A percentile compares a stretch with the other conserved stretches of the same genome.
Evolutionary conservation across 164 flowering plant genomes (phyloP).

Genomic region (Magnolia changhungtana): DNA sequence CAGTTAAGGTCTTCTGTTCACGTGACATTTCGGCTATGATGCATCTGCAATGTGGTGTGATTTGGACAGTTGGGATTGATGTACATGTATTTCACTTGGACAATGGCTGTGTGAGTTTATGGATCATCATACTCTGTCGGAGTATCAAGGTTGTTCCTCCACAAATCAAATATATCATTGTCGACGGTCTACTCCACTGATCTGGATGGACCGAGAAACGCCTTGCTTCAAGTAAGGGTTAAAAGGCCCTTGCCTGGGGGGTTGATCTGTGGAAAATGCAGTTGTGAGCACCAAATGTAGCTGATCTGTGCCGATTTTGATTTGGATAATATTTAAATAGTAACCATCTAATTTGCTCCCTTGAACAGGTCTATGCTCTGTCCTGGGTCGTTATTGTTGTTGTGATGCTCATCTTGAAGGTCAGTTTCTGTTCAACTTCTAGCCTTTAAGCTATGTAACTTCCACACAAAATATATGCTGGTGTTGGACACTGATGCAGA

Average conservation of each 20-base stretch:
- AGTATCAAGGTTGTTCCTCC: too few relatives aligned
- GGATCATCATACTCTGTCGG: not conserved
- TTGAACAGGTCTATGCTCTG: slow-evolving; percentile 74
- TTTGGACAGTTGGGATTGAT: not conserved
- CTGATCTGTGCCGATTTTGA: not conserved
- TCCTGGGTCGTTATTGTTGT: slow-evolving; percentile 96
- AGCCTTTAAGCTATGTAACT: not conserved
- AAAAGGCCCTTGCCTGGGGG: not conserved
- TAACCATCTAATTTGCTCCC: not conserved
- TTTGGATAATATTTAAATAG: not conserved
- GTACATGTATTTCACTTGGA: not conserved
- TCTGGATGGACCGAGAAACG: not conserved
- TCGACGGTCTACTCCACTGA: not conserved
- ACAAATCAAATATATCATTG: too few relatives aligned
- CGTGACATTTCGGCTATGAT: not conserved
- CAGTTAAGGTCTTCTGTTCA: not conserved
- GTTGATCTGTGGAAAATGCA: not conserved
- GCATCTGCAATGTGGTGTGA: not conserved
- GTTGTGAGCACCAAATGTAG: not conserved
- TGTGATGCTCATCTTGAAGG: slow-evolving; percentile 82
- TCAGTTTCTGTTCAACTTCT: slow-evolving; percentile 21
- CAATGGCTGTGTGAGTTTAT: not conserved
- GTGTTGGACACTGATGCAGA: not conserved
- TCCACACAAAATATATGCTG: not conserved
- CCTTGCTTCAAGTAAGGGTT: not conserved